A percentile compares a stretch with the other conserved stretches of the same genome.
Evolutionary conservation across 225 moss, liverwort and hornwort species (phyloP).

Genomic region (Thuidium tamariscinum): DNA sequence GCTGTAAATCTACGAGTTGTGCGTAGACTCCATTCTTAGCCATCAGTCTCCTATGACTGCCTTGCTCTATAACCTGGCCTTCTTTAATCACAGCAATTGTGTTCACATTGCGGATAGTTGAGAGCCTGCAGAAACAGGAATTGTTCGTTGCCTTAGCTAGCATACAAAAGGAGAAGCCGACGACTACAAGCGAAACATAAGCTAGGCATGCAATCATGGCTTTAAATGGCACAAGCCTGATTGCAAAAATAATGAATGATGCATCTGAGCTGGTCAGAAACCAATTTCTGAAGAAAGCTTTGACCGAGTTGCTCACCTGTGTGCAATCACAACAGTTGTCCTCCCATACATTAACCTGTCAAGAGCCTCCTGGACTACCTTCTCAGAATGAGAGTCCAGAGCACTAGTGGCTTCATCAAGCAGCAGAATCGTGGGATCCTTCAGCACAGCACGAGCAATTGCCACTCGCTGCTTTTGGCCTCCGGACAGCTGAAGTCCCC

Average conservation of each 20-base stretch:
- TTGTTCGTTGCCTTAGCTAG: background rate
- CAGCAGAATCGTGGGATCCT: slow-evolving; percentile 44
- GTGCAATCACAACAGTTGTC: slow-evolving; percentile 15
- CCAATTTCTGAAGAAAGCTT: background rate
- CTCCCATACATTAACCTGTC: slow-evolving; percentile 48
- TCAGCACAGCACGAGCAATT: slow-evolving; percentile 51
- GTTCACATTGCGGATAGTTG: slow-evolving; percentile 36
- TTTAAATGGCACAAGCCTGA: background rate
- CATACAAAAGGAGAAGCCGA: background rate
- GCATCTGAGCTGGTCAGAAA: background rate
- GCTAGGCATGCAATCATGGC: background rate
- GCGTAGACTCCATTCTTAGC: slow-evolving; percentile 16
- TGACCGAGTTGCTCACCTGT: slow-evolving; percentile 14
- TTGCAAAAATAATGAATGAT: background rate
- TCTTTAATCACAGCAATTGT: slow-evolving; percentile 46
- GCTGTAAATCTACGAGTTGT: slow-evolving; percentile 17
- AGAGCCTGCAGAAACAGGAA: slow-evolving; percentile 11
- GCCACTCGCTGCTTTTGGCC: slow-evolving; percentile 62
- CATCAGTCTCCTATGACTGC: slow-evolving; percentile 32
- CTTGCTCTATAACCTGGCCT: slow-evolving; percentile 38
- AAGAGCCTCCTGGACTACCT: slow-evolving; percentile 53
- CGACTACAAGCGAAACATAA: background rate
- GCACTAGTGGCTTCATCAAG: slow-evolving; percentile 63
- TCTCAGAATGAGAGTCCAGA: slow-evolving; percentile 49
- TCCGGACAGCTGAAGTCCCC: slow-evolving; percentile 50